Evolutionary conservation across 208 protist genomes (phyloP).

Genomic region (Blechomonas ayalai): DNA sequence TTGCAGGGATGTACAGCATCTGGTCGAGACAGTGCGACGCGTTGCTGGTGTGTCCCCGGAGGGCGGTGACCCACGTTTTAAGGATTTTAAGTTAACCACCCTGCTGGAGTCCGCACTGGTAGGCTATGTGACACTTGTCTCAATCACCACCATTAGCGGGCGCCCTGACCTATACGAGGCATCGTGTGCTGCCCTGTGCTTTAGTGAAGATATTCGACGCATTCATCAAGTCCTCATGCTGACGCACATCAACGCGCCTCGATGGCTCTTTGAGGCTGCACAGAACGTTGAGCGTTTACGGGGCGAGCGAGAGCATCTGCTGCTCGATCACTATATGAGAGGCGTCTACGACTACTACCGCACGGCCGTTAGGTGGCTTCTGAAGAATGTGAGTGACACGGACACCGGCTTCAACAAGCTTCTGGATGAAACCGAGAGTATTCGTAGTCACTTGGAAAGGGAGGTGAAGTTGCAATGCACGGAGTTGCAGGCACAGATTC

Average conservation of each 20-base stretch:
- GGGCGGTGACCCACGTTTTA: slow-evolving; percentile 51
- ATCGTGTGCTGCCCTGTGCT: slow-evolving; percentile 51
- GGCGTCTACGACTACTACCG: slow-evolving; percentile 73
- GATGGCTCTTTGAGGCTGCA: slow-evolving; percentile 74
- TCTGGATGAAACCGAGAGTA: slow-evolving; percentile 46
- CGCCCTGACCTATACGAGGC: slow-evolving; percentile 53
- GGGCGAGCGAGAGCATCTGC: slow-evolving; percentile 27
- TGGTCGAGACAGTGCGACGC: slow-evolving; percentile 58
- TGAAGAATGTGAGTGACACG: slow-evolving; percentile 42
- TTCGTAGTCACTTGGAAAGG: slow-evolving; percentile 40
- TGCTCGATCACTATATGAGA: slow-evolving; percentile 48
- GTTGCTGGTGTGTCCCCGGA: slow-evolving; percentile 35
- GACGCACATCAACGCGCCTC: slow-evolving; percentile 67
- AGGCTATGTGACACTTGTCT: slow-evolving; percentile 76
- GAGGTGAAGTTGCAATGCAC: slow-evolving; percentile 31
- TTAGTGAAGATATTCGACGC: slow-evolving; percentile 41
- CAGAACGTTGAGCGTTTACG: slow-evolving; percentile 53
- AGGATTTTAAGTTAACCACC: slow-evolving; percentile 56
- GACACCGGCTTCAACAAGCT: slow-evolving; percentile 36
- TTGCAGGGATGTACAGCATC: slow-evolving; percentile 57
- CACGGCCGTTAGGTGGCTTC: slow-evolving; percentile 42
- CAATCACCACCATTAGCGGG: slow-evolving; percentile 76
- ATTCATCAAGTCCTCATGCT: slow-evolving; percentile 82
- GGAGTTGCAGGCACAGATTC: slow-evolving; percentile 33
- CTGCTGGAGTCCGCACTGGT: slow-evolving; percentile 70